phyloP scores from a whole-genome alignment of 2,329 filamentous ascomycete genomes.

The Ophiosphaerella korrae region DNA sequence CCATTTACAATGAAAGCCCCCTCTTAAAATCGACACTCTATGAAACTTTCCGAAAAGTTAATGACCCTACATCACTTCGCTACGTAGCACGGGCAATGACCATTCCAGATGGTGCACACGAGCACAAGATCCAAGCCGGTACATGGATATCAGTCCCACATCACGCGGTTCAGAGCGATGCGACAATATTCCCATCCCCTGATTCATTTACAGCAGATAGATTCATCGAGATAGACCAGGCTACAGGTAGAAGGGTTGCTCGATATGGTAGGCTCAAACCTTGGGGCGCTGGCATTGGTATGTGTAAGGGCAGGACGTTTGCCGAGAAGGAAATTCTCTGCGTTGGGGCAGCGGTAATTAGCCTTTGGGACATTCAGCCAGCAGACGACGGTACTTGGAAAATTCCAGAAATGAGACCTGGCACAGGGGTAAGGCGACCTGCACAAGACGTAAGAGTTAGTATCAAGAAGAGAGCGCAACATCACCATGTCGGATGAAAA shows the following conservation, averaged over 20 bases:
- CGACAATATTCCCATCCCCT: slow-evolving; percentile 6
- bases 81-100: too few species aligned
- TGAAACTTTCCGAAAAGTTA: too few species aligned
- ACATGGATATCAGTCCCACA: too few species aligned
- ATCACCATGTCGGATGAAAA: too few species aligned
- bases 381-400: slow-evolving; percentile 15
- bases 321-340: slow-evolving; percentile 51
- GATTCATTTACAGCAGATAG: slow-evolving; percentile 9
- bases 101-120: too few species aligned
- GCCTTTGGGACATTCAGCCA: slow-evolving; percentile 62
- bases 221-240: slow-evolving; percentile 8
- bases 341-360: slow-evolving; percentile 58
- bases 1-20: too few species aligned
- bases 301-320: slow-evolving; percentile 51
- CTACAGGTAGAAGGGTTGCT: slow-evolving; percentile 5
- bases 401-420: slow-evolving; percentile 9
- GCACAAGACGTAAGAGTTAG: too few species aligned
- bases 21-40: too few species aligned
- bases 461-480: too few species aligned
- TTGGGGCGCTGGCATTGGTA: slow-evolving; percentile 50
- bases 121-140: too few species aligned
- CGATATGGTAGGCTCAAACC: slow-evolving; percentile 13
- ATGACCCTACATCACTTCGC: too few species aligned
- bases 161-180: neutral
- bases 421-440: slow-evolving; percentile 6